These are phyloP conservation scores for Suillus americanus DNA, from an alignment of 768 basidiomycete genomes.

Conservation along the genomic window DNA sequence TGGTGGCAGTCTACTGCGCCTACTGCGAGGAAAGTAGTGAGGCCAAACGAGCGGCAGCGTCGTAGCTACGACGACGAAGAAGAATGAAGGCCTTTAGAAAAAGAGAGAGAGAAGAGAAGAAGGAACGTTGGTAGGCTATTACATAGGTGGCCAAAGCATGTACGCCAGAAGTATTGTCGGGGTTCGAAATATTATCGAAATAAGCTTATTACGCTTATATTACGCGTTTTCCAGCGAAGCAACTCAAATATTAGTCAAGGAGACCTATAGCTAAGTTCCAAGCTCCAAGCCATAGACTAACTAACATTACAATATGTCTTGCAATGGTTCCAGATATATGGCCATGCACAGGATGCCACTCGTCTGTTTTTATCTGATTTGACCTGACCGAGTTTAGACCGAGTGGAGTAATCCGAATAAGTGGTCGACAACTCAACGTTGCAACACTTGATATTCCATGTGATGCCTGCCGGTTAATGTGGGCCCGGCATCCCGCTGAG, in stretches of 20 bases:
- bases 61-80: slow-evolving; percentile 8
- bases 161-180: not conserved
- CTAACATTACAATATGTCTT: no score
- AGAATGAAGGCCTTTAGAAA: not conserved
- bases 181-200: not conserved
- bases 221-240: not conserved
- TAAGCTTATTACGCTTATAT: not conserved
- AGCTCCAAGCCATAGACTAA: no score
- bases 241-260: not conserved
- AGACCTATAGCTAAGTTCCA: not conserved
- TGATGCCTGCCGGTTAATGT: no score
- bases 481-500: no score
- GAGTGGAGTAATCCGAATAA: not conserved
- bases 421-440: not conserved
- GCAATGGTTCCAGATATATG: no score
- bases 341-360: not conserved
- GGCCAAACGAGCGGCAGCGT: slow-evolving; percentile 14
- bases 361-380: not conserved
- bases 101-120: not conserved
- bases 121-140: not conserved
- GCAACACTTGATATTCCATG: no score
- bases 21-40: not conserved
- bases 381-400: not conserved
- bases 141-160: not conserved
- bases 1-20: slow-evolving; percentile 26